Base-by-base conservation (phyloP, 306 rosid species). In the Cotoneaster glaucophyllus region DNA sequence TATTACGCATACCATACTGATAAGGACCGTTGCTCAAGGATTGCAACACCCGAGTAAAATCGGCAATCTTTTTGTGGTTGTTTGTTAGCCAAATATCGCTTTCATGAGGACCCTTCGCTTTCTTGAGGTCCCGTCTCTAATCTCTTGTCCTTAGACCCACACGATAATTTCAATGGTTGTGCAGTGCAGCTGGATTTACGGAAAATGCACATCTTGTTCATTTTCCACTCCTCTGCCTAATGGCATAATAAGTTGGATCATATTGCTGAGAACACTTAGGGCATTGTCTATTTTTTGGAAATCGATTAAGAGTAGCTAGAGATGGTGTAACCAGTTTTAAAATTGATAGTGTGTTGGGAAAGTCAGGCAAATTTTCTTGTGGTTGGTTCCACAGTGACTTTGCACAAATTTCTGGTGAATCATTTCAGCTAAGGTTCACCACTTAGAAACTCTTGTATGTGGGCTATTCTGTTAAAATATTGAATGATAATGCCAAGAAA, bases 21-120 rank as follows among this genome's bases (percentile, higher is more conserved):
- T 50, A 34, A 43, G 76, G 80, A 59, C 80, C 73, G 12, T 12
- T 53, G 68, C 69, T 80, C 74, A 31, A 64, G 85, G 53, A 70
- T 64, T 65, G 32, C 64, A 59, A 39, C 34, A 66, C 48, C 67
- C 71, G 11, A 62, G 74, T 56, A 71, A 41, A 43, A 28, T 44
- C 15, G 26, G 29, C 24, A 8, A 21, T 67, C 24, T 18, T 31
- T 3, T 70, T 69, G 25, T 70, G 64, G 45, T 64, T 72, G 3
- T 63, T 52, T 34, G 8, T 32, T 69, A 39, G 9, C 39, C 29
- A 26, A 25, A 12, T 39, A 43, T 65, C 41, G 53, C 54, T 26
- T 71, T 43, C 43, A 41, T 9, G 44, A 24, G 52, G 78, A 34
- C 29, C 70, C 71, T n/a, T 67, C 63, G 28, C 4, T 18, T 32